Conservation (phyloP, 2,329 filamentous ascomycete species). For the Dactylonectria estremocensis region DNA sequence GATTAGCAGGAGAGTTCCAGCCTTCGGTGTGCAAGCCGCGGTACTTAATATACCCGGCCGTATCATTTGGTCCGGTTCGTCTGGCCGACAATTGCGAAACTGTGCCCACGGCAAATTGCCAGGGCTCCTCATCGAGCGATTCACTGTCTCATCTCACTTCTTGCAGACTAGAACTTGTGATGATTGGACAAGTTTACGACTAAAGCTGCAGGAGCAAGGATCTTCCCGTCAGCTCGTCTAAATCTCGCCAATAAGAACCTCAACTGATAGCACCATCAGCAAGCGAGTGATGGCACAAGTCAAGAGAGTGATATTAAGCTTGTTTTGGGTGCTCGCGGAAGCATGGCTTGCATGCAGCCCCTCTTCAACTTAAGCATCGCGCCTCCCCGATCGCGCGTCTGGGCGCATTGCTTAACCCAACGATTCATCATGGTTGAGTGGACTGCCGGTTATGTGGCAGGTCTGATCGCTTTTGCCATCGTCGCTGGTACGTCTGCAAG, state of each 20-base stretch:
- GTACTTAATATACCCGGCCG: not conserved
- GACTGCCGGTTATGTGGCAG: slow-evolving; percentile 44
- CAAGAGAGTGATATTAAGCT: not conserved
- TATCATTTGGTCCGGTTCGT: not conserved
- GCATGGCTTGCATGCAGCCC: no score
- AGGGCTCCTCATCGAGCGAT: not conserved
- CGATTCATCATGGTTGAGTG: slow-evolving; percentile 37
- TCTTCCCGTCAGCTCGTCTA: not conserved
- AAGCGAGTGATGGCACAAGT: not conserved
- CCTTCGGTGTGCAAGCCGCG: no score
- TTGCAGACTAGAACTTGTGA: not conserved
- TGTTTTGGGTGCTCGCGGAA: not conserved
- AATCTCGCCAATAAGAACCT: not conserved
- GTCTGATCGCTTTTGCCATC: slow-evolving; percentile 44
- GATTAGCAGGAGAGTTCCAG: no score
- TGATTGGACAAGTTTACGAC: not conserved
- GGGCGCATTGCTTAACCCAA: not conserved
- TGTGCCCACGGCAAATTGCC: not conserved
- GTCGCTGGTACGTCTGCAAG: slow-evolving; percentile 37
- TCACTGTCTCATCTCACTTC: not conserved
- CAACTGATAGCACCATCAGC: not conserved
- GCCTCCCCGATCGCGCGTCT: not conserved
- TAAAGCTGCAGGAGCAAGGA: not conserved
- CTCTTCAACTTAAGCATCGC: not conserved
- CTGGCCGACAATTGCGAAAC: not conserved